phyloP scores from a whole-genome alignment of 306 rosid genomes.

The Alnus rubra region DNA sequence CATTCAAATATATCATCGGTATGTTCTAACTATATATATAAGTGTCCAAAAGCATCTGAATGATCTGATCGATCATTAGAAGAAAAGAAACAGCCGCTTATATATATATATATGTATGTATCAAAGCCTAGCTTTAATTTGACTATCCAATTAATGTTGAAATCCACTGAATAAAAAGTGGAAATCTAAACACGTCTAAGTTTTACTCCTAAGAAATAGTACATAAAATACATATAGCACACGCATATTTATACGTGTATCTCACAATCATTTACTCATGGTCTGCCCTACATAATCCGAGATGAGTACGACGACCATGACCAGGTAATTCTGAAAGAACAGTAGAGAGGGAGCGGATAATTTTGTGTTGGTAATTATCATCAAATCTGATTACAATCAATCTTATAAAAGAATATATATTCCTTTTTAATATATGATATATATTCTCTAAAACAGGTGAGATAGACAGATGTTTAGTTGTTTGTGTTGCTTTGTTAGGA shows the following conservation, averaged over 20 bases:
- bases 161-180: too few species aligned
- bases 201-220: constrained; percentile 18
- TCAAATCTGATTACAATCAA: too few species aligned
- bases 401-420: too few species aligned
- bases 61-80: not conserved
- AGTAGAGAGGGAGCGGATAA: not conserved
- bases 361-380: not conserved
- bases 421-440: too few species aligned
- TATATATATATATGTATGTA: too few species aligned
- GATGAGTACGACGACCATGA: not conserved
- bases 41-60: not conserved
- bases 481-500: too few species aligned
- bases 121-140: too few species aligned
- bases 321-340: not conserved
- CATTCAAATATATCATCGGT: too few species aligned
- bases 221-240: not conserved
- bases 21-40: not conserved
- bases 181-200: not conserved
- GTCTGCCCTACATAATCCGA: not conserved
- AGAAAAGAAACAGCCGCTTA: not conserved
- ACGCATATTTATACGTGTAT: not conserved
- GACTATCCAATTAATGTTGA: too few species aligned
- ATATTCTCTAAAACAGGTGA: too few species aligned
- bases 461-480: too few species aligned
- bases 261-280: not conserved